phyloP scores from a whole-genome alignment of 371 early-diverging fungal genomes.

The Rhizopus arrhizus region DNA sequence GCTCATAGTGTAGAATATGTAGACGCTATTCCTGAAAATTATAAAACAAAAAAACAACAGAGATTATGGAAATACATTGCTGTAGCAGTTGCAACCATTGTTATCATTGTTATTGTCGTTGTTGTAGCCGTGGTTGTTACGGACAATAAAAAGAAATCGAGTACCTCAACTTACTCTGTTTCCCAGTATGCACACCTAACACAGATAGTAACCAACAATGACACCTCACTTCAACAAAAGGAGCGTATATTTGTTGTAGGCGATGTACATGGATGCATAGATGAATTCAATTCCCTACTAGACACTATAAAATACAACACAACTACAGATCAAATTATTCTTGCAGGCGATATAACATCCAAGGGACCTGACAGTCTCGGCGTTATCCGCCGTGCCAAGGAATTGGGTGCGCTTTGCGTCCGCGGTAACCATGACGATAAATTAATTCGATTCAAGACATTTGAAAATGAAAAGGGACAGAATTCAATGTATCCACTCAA shows the following conservation, averaged over 20 bases:
- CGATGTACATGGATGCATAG: conserved; percentile 70
- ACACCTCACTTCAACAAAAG: conserved; percentile 18
- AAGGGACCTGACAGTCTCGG: conserved; percentile 70
- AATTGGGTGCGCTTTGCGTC: conserved; percentile 61
- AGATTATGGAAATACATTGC: conserved; percentile 26
- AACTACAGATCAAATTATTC: conserved; percentile 56
- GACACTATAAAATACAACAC: conserved; percentile 45
- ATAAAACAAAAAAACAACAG: conserved; percentile 23
- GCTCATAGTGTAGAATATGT: conserved; percentile 22
- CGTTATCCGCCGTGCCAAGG: conserved; percentile 60
- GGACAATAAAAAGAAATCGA: conserved; percentile 23
- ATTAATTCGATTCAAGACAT: conserved; percentile 65
- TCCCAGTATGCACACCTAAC: conserved; percentile 50
- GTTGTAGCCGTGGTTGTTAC: conserved; percentile 43
- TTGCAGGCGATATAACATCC: conserved; percentile 72
- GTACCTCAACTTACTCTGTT: conserved; percentile 20
- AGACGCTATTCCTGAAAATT: conserved; percentile 19
- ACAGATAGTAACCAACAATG: conserved; percentile 24
- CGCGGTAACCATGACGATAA: conserved; percentile 83
- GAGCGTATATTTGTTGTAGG: conserved; percentile 68
- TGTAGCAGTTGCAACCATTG: conserved; percentile 21
- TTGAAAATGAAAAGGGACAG: conserved; percentile 32
- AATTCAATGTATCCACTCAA: conserved; percentile 26
- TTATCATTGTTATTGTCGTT: conserved; percentile 38
- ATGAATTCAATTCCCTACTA: conserved; percentile 57